Base-by-base conservation (phyloP, 176 grass and related monocot species). In the Rhynchospora breviuscula region DNA sequence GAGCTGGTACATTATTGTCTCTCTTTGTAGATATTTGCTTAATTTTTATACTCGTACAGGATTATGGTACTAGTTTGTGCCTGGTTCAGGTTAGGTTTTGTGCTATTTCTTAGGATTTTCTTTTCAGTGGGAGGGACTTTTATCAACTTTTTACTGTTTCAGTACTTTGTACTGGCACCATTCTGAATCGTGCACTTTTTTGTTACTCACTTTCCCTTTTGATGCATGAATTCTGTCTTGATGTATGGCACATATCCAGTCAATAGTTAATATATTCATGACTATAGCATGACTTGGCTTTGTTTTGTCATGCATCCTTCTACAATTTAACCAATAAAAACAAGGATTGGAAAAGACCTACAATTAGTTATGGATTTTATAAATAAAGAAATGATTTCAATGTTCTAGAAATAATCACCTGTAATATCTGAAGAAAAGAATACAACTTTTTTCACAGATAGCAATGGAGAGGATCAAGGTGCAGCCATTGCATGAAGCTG, bases 1-100 rank as follows among this genome's bases (percentile, higher is more conserved):
- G 95, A 93, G 43, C 85, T 98, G 95, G 95, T 98, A 98, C 22
- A 86, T 83, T 74, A 40, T 8, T 8, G 48, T 18, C 15, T 21
- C 51, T 59, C 45, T 46, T 40, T 61, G 85, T 11, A 84, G 86
- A n/a, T 81, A 56, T 67, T 15, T 81, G 69, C 18, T 74, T 53
- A 1, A 51, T 52, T 59, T 61, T 44, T 74, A 11, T 56, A 79
- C 10, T 63, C 51, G 51, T 35, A 54, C 48, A 67, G 29, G 19
- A 49, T 57, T 82, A 67, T 44, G 46, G 68, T 47, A 54, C 59
- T 58, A 62, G 7, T 62, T 87, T 83, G 3, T 35, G 62, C 54
- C 2, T 63, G 53, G 53, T 71, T 71, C 18, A 48, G 68, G 44
- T 46, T 46, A 48, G 43, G 68, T 18, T 22, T 72, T 72, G 43